phyloP scores from a whole-genome alignment of 306 rosid genomes.

The Gastrolobium villosum region DNA sequence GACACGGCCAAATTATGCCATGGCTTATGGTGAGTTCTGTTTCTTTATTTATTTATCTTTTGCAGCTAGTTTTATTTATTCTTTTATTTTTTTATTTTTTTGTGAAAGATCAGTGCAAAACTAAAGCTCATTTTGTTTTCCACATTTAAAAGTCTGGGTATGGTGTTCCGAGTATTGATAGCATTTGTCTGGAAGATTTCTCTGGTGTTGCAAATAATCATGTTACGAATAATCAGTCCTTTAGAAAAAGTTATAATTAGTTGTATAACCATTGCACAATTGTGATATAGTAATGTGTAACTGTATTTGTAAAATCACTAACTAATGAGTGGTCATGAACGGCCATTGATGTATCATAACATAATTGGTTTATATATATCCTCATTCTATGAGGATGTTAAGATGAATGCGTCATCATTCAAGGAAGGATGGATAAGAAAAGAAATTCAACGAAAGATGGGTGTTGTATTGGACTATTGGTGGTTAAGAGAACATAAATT shows the following conservation, averaged over 20 bases:
- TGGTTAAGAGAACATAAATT: too few relatives aligned
- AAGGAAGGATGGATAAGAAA: too few relatives aligned
- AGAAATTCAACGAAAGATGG: too few relatives aligned
- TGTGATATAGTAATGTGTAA: not conserved
- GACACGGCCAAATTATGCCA: slow-evolving; percentile 88
- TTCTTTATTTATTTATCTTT: slow-evolving; percentile 18
- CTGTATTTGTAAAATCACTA: slow-evolving; percentile 12
- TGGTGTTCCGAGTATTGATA: slow-evolving; percentile 7
- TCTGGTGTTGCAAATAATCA: not conserved
- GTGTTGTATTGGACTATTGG: too few relatives aligned
- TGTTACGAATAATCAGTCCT: not conserved
- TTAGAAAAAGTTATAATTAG: not conserved
- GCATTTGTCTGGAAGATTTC: slow-evolving; percentile 14
- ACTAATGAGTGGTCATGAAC: not conserved
- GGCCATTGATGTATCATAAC: not conserved
- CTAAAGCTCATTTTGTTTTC: not conserved
- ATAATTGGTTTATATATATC: slow-evolving; percentile 10
- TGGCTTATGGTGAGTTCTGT: slow-evolving; percentile 84
- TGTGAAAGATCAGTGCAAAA: slow-evolving; percentile 11
- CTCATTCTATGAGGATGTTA: too few relatives aligned
- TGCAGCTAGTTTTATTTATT: slow-evolving; percentile 23
- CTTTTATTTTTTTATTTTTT: too few relatives aligned
- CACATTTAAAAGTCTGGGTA: not conserved
- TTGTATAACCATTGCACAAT: not conserved
- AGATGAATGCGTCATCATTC: too few relatives aligned